Base-by-base conservation (phyloP, 2,329 filamentous ascomycete species). In the Trichoderma oligosporum region DNA sequence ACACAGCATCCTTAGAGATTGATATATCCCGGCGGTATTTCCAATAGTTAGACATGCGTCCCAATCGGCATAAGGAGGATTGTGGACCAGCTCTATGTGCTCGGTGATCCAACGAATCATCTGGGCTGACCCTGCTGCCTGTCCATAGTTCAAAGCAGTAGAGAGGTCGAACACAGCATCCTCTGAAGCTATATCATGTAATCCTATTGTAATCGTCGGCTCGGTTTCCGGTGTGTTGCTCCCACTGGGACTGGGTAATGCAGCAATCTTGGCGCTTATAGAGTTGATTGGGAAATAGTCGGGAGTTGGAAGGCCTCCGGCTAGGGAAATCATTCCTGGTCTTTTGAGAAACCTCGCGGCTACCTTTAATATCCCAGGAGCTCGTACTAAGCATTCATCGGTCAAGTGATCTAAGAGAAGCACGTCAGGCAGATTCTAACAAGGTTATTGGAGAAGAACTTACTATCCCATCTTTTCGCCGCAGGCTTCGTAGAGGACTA, bases 401-500 rank as follows among this genome's bases (percentile, higher is more conserved):
- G 48, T 41, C 18, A 52, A 29, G 25, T 52, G 48, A n/a, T 31
- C 48, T 52, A 16, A 4, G 5, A n/a, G 4, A 36, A 22, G 25
- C 25, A 36, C 7, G 36, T 48, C 62, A 41, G 12, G 33, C 7
- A n/a, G 25, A 12, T 11, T 6, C 44, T 18, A 18, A 7, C n/a
- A 16, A 11, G 22, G 8, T 29, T 22, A 16, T 12, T 12, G 14
- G 41, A 24, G 7, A 20, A 7, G 7, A 45, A 83, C 89, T 77
- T 76, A 95, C 90, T 82, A 68, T 96, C 89, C 87, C 89, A 97
- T 71, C 85, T 77, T 71, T 86, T 91, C 2, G 93, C 88, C 67
- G 85, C 86, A 2, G 89, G 88, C 68, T 92, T 92, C n/a, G 79
- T 73, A 4, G 65, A 62, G 49, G 67, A 69, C 71, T 74, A 12